A percentile compares a stretch with the other conserved stretches of the same genome.
phyloP scores from a whole-genome alignment of 169 alveolate genomes.

The Plasmodium coatneyi region DNA sequence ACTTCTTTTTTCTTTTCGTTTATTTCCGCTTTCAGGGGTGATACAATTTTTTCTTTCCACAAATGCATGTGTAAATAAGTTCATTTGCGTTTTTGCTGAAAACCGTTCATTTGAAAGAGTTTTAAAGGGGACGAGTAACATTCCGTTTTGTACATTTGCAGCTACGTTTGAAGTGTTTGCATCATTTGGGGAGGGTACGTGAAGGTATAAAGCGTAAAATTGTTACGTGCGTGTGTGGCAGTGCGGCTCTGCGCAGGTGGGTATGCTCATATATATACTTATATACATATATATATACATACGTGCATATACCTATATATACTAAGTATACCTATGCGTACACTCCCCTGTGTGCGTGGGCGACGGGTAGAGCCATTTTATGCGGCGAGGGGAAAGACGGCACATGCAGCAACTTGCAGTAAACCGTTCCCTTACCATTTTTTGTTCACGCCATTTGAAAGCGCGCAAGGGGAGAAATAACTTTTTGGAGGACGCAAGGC shows the following conservation, averaged over 20 bases:
- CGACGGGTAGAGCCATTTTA: background rate
- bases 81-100: background rate
- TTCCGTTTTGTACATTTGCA: background rate
- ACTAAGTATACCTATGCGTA: background rate
- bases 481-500: background rate
- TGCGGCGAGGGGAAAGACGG: background rate
- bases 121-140: background rate
- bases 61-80: background rate
- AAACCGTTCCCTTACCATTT: background rate
- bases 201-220: background rate
- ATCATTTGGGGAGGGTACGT: background rate
- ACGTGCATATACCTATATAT: background rate
- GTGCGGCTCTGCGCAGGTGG: background rate
- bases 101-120: background rate
- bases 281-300: background rate
- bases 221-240: background rate
- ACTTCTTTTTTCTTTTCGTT: background rate
- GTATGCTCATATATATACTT: background rate
- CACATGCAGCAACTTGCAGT: background rate
- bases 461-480: background rate
- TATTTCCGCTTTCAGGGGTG: background rate
- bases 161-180: background rate
- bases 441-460: background rate
- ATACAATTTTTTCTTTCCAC: background rate
- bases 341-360: background rate